Conservation (phyloP, 305 asterid species). For the Ruellia speciosa region DNA sequence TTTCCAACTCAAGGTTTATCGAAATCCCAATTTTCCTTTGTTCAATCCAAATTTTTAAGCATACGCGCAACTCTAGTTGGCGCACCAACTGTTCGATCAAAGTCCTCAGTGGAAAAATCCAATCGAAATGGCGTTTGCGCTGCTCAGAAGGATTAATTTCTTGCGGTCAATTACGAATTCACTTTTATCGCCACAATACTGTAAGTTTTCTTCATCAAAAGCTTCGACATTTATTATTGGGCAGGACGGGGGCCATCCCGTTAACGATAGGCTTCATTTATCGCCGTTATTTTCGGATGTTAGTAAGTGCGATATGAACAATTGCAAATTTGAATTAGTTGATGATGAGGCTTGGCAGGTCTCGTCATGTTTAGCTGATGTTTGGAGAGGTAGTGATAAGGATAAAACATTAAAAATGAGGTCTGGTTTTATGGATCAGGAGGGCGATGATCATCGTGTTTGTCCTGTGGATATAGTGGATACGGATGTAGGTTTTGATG, state of each 20-base stretch:
- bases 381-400: slow-evolving; percentile 39
- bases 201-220: slow-evolving; percentile 24
- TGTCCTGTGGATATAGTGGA: slow-evolving; percentile 13
- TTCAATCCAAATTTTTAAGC: too few relatives aligned
- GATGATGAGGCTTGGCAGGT: slow-evolving; percentile 66
- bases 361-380: slow-evolving; percentile 56
- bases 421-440: slow-evolving; percentile 21
- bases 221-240: slow-evolving; percentile 15
- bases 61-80: too few relatives aligned
- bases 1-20: too few relatives aligned
- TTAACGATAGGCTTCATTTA: slow-evolving; percentile 31
- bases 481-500: slow-evolving; percentile 44
- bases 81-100: too few relatives aligned
- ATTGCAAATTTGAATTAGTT: slow-evolving; percentile 45
- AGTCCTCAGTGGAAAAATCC: too few relatives aligned
- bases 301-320: slow-evolving; percentile 22
- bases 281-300: slow-evolving; percentile 45
- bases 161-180: slow-evolving; percentile 21
- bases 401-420: slow-evolving; percentile 17
- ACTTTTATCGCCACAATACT: slow-evolving; percentile 10
- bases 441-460: slow-evolving; percentile 11
- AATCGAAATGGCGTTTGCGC: slow-evolving; percentile 26
- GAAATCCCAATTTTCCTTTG: too few relatives aligned
- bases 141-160: slow-evolving; percentile 25
- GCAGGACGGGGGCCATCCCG: slow-evolving; percentile 24